Percentiles rank a stretch among this genome's conserved stretches.
phyloP scores from a whole-genome alignment of 371 early-diverging fungal species.

The Actinomucor elegans region DNA sequence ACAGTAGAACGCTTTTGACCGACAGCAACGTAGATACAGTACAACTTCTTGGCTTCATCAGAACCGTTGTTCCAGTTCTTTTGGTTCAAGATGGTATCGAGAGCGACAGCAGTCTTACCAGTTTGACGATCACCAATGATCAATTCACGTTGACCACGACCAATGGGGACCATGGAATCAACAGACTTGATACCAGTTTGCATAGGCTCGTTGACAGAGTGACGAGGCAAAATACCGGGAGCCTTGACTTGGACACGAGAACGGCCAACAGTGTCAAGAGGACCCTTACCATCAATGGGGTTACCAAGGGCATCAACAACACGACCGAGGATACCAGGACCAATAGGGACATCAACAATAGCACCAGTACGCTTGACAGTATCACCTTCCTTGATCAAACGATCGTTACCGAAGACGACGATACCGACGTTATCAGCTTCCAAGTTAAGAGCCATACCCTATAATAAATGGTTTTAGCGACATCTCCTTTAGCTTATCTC shows the following conservation, averaged over 20 bases:
- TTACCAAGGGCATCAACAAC: slow-evolving; percentile 97
- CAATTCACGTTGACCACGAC: slow-evolving; percentile 98
- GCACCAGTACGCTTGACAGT: slow-evolving; percentile 96
- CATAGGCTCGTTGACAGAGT: slow-evolving; percentile 97
- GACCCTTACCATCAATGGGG: slow-evolving; percentile 98
- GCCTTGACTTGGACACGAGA: slow-evolving; percentile 95
- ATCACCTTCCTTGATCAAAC: slow-evolving; percentile 89
- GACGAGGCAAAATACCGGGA: slow-evolving; percentile 96
- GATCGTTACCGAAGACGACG: slow-evolving; percentile 98
- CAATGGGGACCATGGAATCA: slow-evolving; percentile 97
- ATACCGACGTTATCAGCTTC: slow-evolving; percentile 98
- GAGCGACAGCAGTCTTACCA: slow-evolving; percentile 95
- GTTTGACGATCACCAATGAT: slow-evolving; percentile 98
- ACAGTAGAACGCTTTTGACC: slow-evolving; percentile 98
- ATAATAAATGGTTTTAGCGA: no score
- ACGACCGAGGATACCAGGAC: slow-evolving; percentile 91
- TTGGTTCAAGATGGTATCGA: slow-evolving; percentile 97
- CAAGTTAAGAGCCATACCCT: slow-evolving; percentile 97
- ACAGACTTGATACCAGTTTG: slow-evolving; percentile 98
- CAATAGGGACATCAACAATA: slow-evolving; percentile 95
- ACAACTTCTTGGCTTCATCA: slow-evolving; percentile 62
- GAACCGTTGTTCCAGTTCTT: slow-evolving; percentile 85
- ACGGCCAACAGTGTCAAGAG: slow-evolving; percentile 77
- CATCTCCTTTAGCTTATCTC: background rate
- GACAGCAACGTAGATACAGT: slow-evolving; percentile 97